Percentiles rank a stretch among this genome's conserved stretches.
Conservation (phyloP, 164 flowering plant species). For the Nymphaea colorata region DNA sequence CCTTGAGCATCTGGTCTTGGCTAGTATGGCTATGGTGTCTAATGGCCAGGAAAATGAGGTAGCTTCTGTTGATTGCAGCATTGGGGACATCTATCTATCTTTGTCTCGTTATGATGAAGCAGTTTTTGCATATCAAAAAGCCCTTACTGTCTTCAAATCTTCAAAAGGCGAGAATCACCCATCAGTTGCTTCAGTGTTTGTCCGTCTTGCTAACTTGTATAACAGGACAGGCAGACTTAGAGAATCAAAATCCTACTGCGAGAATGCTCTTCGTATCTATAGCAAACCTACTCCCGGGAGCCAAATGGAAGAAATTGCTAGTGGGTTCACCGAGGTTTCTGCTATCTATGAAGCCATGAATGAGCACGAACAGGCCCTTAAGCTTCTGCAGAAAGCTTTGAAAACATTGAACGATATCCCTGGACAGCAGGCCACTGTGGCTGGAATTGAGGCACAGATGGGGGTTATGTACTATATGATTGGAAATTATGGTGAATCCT, state of each 20-base stretch:
- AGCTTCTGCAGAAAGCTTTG: constrained; percentile 66
- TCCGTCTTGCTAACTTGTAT: constrained; percentile 77
- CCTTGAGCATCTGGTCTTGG: constrained; percentile 88
- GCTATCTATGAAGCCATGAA: constrained; percentile 88
- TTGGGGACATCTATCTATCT: constrained; percentile 84
- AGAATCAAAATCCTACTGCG: constrained; percentile 78
- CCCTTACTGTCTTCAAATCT: constrained; percentile 72
- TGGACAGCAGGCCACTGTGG: constrained; percentile 81
- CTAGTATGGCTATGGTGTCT: constrained; percentile 87
- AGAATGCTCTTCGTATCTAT: constrained; percentile 80
- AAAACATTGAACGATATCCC: constrained; percentile 62
- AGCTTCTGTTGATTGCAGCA: constrained; percentile 80
- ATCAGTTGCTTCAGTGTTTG: constrained; percentile 71
- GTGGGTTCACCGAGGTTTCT: constrained; percentile 73
- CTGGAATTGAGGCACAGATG: constrained; percentile 93
- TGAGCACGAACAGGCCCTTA: constrained; percentile 75
- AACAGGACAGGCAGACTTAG: constrained; percentile 68
- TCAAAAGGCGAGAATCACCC: constrained; percentile 90
- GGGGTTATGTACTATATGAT: constrained; percentile 85
- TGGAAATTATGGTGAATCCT: constrained; percentile 68
- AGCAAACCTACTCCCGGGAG: constrained; percentile 60
- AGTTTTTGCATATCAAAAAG: constrained; percentile 81
- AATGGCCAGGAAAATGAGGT: constrained; percentile 81
- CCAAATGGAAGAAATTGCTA: constrained; percentile 80
- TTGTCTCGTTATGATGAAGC: constrained; percentile 80